Evolutionary conservation across 2,329 filamentous ascomycete genomes (phyloP).

Genomic region (Colletotrichum endophyticum): DNA sequence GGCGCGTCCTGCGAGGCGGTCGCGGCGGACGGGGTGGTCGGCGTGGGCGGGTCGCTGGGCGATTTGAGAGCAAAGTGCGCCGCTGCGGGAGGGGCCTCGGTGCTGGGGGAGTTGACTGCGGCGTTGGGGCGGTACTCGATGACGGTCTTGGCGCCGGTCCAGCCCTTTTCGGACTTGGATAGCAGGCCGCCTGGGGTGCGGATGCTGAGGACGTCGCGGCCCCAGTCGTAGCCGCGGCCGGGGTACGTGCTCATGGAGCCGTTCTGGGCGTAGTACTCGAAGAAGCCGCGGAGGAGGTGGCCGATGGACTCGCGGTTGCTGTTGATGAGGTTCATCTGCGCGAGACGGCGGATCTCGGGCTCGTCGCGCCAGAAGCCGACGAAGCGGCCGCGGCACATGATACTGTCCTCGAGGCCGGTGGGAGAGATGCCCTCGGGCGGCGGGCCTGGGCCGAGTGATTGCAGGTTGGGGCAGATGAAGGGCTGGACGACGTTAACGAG

Average conservation of each 20-base stretch:
- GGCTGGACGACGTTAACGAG: conserved; percentile 82
- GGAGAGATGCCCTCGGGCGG: conserved; percentile 30
- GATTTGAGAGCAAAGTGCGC: not conserved
- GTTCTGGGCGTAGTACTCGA: conserved; percentile 80
- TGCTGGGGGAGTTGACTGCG: not conserved
- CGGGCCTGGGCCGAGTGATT: conserved; percentile 57
- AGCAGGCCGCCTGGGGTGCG: conserved; percentile 73
- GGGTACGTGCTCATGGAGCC: conserved; percentile 56
- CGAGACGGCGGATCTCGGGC: conserved; percentile 67
- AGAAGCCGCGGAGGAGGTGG: conserved; percentile 79
- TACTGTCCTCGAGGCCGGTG: conserved; percentile 41
- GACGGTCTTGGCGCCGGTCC: conserved; percentile 81
- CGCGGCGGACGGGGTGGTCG: not conserved
- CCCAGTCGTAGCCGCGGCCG: conserved; percentile 77
- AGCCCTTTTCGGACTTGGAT: conserved; percentile 79
- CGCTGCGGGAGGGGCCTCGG: not conserved
- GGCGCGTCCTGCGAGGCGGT: not conserved
- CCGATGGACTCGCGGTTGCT: conserved; percentile 74
- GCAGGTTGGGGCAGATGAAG: conserved; percentile 85
- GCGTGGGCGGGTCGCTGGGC: not conserved
- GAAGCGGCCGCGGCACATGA: conserved; percentile 66
- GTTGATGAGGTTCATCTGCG: conserved; percentile 63
- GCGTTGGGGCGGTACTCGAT: conserved; percentile 19
- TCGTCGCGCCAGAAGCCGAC: conserved; percentile 83
- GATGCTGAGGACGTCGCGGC: conserved; percentile 77